These are phyloP conservation scores for Suillus fuscotomentosus DNA, from an alignment of 768 basidiomycete species.

Conservation along the genomic window DNA sequence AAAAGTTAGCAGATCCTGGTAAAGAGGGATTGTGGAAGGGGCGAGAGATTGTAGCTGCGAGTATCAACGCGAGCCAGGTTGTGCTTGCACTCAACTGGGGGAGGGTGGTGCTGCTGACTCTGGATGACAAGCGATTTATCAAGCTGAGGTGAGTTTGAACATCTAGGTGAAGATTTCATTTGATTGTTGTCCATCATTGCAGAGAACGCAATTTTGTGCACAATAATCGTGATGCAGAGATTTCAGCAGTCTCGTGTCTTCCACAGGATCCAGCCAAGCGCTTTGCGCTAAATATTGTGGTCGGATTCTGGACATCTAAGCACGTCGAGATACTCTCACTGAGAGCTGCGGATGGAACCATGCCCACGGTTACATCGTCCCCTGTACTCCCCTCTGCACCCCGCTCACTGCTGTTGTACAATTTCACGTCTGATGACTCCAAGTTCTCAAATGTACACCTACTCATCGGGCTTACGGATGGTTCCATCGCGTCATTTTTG, in stretches of 20 bases:
- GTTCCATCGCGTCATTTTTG: conserved; percentile 58
- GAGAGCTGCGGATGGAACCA: conserved; percentile 10
- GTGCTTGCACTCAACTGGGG: conserved; percentile 59
- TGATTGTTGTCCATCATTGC: neutral
- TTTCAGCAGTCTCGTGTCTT: conserved; percentile 69
- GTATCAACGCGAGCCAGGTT: conserved; percentile 67
- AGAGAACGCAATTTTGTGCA: conserved; percentile 23
- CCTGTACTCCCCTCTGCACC: conserved; percentile 40
- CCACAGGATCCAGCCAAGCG: conserved; percentile 48
- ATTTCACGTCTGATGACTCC: conserved; percentile 50
- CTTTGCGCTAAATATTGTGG: conserved; percentile 50
- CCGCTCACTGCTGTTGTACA: conserved; percentile 48
- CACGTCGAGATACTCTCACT: conserved; percentile 54
- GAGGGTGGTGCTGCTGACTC: conserved; percentile 47
- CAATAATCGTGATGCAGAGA: conserved; percentile 39
- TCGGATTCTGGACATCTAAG: conserved; percentile 79
- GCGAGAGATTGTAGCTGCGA: conserved; percentile 63
- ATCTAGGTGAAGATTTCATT: neutral
- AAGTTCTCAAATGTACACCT: conserved; percentile 43
- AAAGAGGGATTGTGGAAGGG: conserved; percentile 21
- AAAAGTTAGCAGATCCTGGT: conserved; percentile 22
- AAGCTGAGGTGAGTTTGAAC: conserved; percentile 10
- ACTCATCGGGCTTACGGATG: conserved; percentile 74
- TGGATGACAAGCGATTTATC: conserved; percentile 41
- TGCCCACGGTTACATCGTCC: conserved; percentile 26